Base-by-base conservation (phyloP, 768 basidiomycete species). In the Trametes villosa region DNA sequence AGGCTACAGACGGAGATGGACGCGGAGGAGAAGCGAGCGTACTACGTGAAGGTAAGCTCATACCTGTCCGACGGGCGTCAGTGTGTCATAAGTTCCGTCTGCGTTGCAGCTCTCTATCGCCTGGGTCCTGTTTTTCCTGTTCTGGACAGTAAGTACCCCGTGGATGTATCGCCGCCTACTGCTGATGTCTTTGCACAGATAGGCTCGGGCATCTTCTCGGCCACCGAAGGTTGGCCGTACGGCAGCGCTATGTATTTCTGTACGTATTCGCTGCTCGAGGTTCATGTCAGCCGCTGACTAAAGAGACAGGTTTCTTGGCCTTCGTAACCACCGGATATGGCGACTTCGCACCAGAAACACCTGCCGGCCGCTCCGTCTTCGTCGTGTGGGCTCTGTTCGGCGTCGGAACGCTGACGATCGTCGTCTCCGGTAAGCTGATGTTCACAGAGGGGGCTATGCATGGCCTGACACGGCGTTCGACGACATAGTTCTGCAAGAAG, bases 271-370 rank as follows among this genome's bases (percentile, higher is more conserved):
- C n/a, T 44, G 20, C 46, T 20, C 27, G 36, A 6, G 31, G 7
- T 15, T 22, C 52, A 22, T 30, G 29, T 15, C 46, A 11, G 13
- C 9, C 33, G 51, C 26, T 56, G n/a, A 47, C 9, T 26, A 26
- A 41, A 11, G 55, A 36, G 2, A 31, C 61, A 91, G 89, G 89
- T 68, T 87, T 90, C 66, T 75, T 88, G 50, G 72, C 88, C 11
- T 92, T 93, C 74, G 83, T 84, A 0, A 91, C 88, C 0, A 85
- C 92, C 29, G 91, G 91, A 15, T 90, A 86, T 64, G 86, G 87
- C n/a, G 91, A 92, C 66, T 75, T 79, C 15, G 64, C 82, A 0
- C 91, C 89, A 0, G 68, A 70, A 50, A 86, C 88, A 0, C 83
- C 87, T 12, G 84, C 87, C 3, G 92, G 91, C 12, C 83, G 89